These are phyloP conservation scores for Panaeolus papilionaceus DNA, from an alignment of 768 basidiomycete genomes.

Conservation along the genomic window DNA sequence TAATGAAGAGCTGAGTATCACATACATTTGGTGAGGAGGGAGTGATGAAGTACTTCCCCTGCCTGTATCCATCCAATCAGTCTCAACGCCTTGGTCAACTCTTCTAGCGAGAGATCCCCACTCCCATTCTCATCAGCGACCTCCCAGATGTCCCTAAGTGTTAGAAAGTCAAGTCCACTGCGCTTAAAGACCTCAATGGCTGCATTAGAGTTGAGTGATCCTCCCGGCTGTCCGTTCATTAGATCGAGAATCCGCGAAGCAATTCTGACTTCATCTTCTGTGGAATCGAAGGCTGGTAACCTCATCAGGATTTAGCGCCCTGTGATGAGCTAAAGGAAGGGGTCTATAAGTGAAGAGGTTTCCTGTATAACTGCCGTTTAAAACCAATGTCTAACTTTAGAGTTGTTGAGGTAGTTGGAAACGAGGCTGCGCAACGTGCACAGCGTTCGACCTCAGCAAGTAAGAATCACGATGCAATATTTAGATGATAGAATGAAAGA, in stretches of 20 bases:
- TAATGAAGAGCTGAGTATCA: conserved; percentile 13
- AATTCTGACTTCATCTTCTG: conserved; percentile 34
- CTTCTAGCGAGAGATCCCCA: conserved; percentile 59
- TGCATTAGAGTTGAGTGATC: conserved; percentile 42
- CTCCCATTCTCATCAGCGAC: conserved; percentile 65
- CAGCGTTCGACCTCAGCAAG: neutral
- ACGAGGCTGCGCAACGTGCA: conserved; percentile 11
- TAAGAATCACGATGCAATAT: neutral
- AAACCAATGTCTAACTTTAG: neutral
- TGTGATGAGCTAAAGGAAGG: neutral
- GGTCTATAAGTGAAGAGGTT: neutral
- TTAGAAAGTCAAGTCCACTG: conserved; percentile 57
- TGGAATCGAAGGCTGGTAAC: conserved; percentile 19
- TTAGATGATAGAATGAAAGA: neutral
- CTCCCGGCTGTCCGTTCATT: conserved; percentile 31
- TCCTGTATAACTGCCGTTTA: neutral
- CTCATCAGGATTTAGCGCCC: neutral
- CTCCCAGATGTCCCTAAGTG: conserved; percentile 68
- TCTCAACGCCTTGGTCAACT: conserved; percentile 63
- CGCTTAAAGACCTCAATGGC: conserved; percentile 64
- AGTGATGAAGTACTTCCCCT: conserved; percentile 47
- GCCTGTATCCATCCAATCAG: conserved; percentile 73
- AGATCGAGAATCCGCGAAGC: conserved; percentile 31
- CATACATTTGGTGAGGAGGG: conserved; percentile 54
- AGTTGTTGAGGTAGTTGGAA: conserved; percentile 2